phyloP scores from a whole-genome alignment of 106 monocot species.

The Dendrobium chrysotoxum region DNA sequence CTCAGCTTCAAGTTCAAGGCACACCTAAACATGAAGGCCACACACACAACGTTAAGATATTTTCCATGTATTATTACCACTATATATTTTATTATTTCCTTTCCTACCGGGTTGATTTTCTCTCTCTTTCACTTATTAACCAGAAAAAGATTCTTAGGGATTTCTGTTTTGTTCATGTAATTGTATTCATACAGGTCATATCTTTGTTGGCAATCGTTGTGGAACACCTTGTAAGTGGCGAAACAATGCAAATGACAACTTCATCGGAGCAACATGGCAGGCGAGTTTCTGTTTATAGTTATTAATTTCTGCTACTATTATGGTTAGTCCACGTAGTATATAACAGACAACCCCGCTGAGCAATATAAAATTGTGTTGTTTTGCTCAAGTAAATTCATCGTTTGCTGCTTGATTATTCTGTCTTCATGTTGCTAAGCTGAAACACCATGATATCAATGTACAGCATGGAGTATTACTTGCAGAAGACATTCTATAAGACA shows the following conservation, averaged over 20 bases:
- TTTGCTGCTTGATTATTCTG: neutral
- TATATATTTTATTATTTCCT: neutral
- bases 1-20: neutral
- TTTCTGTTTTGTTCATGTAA: neutral
- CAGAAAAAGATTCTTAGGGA: neutral
- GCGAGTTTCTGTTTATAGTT: constrained; percentile 12
- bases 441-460: neutral
- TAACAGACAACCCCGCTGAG: neutral
- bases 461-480: constrained; percentile 26
- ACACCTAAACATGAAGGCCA: neutral
- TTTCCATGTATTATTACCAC: neutral
- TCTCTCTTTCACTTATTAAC: neutral
- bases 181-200: constrained; percentile 48
- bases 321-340: neutral
- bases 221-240: constrained; percentile 80
- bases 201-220: constrained; percentile 66
- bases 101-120: neutral
- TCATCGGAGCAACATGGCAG: constrained; percentile 57
- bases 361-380: too few species aligned
- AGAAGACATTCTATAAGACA: constrained; percentile 29
- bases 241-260: constrained; percentile 89
- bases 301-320: neutral
- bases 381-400: neutral
- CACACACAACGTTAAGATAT: neutral
- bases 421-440: neutral